Evolutionary conservation across 2,329 filamentous ascomycete genomes (phyloP), one percentile per base, ranked within the genome.

Genomic region (Aspergillus sp.): DNA sequence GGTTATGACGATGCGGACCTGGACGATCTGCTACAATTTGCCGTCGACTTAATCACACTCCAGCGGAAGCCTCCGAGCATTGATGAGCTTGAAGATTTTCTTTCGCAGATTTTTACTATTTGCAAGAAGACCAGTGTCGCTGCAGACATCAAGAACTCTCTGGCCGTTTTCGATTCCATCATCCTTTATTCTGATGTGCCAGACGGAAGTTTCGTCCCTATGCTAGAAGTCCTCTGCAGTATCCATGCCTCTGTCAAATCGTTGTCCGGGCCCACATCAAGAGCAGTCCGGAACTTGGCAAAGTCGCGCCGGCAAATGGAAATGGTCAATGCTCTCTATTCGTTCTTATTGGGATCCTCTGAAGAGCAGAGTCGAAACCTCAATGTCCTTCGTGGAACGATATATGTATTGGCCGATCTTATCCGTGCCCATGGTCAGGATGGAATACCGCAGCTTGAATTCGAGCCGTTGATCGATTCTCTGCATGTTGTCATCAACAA

Each of bases 241-340:
- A 72, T 72, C 22, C 68, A 71, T 56, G 67, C 68, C 32, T 72
- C 69, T 17, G 69, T 72, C 25, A 72, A 68, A 48, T 62, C 68
- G 30, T 53, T 72, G 19, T 69, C 68, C 27, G 69, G 68, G 4
- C 69, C 68, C 20, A 72, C 69, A 1, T 70, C 69, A 13, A 60
- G 68, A 46, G 67, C 66, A 23, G 69, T 72, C 27, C 66, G 69
- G 35, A 71, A 66, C 49, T 49, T 72, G 13, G 67, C 66, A 9
- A 71, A 68, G 49, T 72, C 69, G 13, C 58, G 57, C 22, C 60
- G 63, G 45, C 65, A 69, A 44, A 45, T 49, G n/a, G 61, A 69
- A 44, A 70, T 72, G 67, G 53, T 71, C 25, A 56, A 61, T n/a
- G 58, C 56, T 7, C 57, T 73, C 5, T 58, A 69, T 51, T 55